phyloP scores from a whole-genome alignment of 371 early-diverging fungal genomes.

The Globomyces sp. region DNA sequence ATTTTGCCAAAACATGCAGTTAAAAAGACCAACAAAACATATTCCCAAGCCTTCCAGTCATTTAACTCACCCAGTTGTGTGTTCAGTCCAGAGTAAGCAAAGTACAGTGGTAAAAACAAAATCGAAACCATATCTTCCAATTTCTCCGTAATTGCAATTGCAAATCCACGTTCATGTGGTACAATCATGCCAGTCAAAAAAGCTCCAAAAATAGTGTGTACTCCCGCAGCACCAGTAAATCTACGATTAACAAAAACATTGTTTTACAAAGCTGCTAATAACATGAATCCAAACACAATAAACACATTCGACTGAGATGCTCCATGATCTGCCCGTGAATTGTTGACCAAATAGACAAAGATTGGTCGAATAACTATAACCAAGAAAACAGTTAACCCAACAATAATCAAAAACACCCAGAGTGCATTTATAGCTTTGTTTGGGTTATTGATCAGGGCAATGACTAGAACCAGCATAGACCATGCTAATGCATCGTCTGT shows the following conservation, averaged over 20 bases:
- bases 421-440: constrained; percentile 29
- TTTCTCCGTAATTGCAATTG: constrained; percentile 82
- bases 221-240: constrained; percentile 82
- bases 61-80: constrained; percentile 76
- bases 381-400: constrained; percentile 36
- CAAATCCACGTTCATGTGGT: constrained; percentile 87
- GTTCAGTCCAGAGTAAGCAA: constrained; percentile 88
- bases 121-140: constrained; percentile 88
- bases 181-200: constrained; percentile 83
- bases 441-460: constrained; percentile 46
- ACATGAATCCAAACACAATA: constrained; percentile 19
- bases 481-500: constrained; percentile 88
- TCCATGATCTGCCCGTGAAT: constrained; percentile 19
- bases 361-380: constrained; percentile 37
- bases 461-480: constrained; percentile 47
- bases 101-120: constrained; percentile 85
- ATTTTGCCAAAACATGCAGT: constrained; percentile 87
- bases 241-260: constrained; percentile 34
- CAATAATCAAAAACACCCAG: constrained; percentile 40
- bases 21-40: constrained; percentile 70
- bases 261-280: constrained; percentile 54
- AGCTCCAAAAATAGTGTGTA: constrained; percentile 91
- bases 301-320: constrained; percentile 54
- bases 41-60: constrained; percentile 72
- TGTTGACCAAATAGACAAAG: constrained; percentile 25